These are phyloP conservation scores for Chlamydomonas sp. DNA, from an alignment of 139 green algal genomes.

Conservation along the genomic window DNA sequence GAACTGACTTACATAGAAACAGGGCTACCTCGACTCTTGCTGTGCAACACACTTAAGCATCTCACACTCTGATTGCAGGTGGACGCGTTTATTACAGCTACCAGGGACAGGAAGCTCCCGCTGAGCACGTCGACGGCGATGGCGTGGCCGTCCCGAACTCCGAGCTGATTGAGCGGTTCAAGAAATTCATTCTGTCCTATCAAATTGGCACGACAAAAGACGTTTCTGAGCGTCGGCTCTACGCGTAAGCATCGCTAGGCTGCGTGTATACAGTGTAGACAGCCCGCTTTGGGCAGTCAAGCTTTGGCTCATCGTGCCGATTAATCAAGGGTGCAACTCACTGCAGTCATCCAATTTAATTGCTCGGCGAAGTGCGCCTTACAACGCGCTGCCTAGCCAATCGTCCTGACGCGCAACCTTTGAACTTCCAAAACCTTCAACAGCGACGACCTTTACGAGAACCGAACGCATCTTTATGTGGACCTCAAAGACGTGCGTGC, in stretches of 20 bases:
- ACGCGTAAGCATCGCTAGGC: conserved; percentile 8
- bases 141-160: background rate
- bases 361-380: background rate
- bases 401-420: background rate
- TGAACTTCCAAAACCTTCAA: background rate
- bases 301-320: background rate
- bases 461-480: conserved; percentile 61
- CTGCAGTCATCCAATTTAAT: background rate
- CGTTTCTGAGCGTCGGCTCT: conserved; percentile 25
- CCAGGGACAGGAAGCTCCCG: conserved; percentile 8
- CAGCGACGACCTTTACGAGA: conserved; percentile 67
- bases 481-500: conserved; percentile 75
- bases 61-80: background rate
- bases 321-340: background rate
- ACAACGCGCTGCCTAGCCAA: background rate
- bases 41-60: background rate
- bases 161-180: conserved; percentile 22
- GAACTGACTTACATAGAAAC: background rate
- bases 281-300: background rate
- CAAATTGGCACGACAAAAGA: conserved; percentile 32
- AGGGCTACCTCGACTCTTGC: background rate
- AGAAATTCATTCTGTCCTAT: conserved; percentile 33
- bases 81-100: conserved; percentile 26
- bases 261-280: background rate
- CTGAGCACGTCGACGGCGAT: background rate